These are phyloP conservation scores for Hortaea werneckii DNA, from an alignment of 2,329 filamentous ascomycete species.

Conservation along the genomic window DNA sequence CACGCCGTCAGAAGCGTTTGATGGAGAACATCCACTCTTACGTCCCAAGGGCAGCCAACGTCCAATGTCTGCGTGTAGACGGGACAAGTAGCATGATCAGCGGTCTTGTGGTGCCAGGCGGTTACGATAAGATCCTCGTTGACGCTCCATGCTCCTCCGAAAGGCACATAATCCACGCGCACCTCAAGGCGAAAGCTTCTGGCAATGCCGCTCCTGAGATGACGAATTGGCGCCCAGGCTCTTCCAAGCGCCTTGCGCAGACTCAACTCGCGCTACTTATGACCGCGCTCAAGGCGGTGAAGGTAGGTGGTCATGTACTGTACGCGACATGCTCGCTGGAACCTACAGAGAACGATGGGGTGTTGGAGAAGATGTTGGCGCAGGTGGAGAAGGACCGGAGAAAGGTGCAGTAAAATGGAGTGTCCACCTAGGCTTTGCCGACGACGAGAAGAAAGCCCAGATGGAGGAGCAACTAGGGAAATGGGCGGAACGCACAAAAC, in stretches of 20 bases:
- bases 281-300: constrained; percentile 27
- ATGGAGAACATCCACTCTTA: constrained; percentile 7
- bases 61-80: constrained; percentile 2
- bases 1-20: constrained; percentile 6
- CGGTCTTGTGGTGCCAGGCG: constrained; percentile 6
- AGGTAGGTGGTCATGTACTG: constrained; percentile 27
- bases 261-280: constrained; percentile 27
- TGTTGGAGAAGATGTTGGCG: constrained; percentile 27
- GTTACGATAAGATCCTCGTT: constrained; percentile 32
- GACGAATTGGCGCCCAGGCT: constrained; percentile 27
- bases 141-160: constrained; percentile 35
- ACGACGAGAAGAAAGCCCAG: constrained; percentile 7
- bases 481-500: constrained; percentile 25
- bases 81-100: constrained; percentile 1
- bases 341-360: constrained; percentile 31
- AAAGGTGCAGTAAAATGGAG: constrained; percentile 26
- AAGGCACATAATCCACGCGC: constrained; percentile 30
- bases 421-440: constrained; percentile 19
- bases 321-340: constrained; percentile 35
- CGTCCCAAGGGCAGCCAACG: constrained; percentile 3
- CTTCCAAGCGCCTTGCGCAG: constrained; percentile 28
- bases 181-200: constrained; percentile 20
- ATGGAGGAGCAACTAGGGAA: constrained; percentile 9
- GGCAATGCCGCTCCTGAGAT: constrained; percentile 28
- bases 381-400: constrained; percentile 28